These are phyloP conservation scores for Pseudocercospora eumusae DNA, from an alignment of 2,329 filamentous ascomycete species.

Conservation along the genomic window DNA sequence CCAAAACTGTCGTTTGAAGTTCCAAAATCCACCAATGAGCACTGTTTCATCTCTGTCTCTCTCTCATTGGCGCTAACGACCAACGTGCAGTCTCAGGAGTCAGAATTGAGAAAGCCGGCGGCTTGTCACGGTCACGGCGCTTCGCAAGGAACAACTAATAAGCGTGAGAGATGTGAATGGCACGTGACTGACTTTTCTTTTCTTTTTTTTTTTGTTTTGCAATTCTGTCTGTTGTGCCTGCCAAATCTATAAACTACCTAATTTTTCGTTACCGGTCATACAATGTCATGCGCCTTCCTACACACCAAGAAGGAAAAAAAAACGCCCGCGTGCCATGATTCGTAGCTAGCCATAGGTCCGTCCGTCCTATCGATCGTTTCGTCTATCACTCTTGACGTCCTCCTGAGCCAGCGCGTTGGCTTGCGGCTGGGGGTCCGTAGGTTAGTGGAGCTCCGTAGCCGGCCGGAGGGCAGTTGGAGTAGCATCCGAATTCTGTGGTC, in stretches of 20 bases:
- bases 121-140: conserved; percentile 7
- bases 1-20: conserved; percentile 1
- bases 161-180: too few relatives aligned
- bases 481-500: conserved; percentile 28
- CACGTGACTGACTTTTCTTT: too few relatives aligned
- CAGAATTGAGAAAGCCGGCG: too few relatives aligned
- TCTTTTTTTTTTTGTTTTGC: too few relatives aligned
- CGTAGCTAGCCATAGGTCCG: conserved; percentile 1
- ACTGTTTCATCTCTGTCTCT: neutral
- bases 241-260: conserved; percentile 12
- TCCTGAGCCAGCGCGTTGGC: conserved; percentile 3
- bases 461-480: conserved; percentile 24
- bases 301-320: too few relatives aligned
- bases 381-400: neutral
- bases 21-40: neutral
- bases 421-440: conserved; percentile 22
- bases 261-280: conserved; percentile 9
- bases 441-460: conserved; percentile 18
- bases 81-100: neutral
- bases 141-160: conserved; percentile 3
- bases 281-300: conserved; percentile 2
- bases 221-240: neutral
- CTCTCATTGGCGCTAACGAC: conserved; percentile 1
- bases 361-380: neutral
- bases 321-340: conserved; percentile 9